Conservation (phyloP, 805 yeast species). For the Candida michaelii region DNA sequence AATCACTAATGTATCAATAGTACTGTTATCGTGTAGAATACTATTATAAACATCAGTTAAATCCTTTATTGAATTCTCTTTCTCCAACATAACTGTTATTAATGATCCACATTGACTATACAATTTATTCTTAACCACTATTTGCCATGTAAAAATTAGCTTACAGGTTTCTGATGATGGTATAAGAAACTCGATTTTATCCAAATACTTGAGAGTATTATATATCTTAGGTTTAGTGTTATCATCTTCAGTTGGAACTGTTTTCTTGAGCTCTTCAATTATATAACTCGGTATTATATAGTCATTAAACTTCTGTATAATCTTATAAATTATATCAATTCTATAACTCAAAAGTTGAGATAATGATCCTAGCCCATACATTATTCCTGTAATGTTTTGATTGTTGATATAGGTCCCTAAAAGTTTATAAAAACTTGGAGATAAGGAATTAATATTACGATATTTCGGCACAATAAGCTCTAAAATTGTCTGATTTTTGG, state of each 20-base stretch:
- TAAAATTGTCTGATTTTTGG: conserved; percentile 5
- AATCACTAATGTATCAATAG: conserved; percentile 22
- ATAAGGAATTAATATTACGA: conserved; percentile 14
- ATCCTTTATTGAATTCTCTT: conserved; percentile 6
- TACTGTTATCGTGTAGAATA: conserved; percentile 26
- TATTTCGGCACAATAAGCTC: not conserved
- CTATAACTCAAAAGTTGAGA: conserved; percentile 24
- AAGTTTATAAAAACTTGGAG: conserved; percentile 21
- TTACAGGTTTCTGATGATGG: conserved; percentile 10
- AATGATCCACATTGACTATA: conserved; percentile 25
- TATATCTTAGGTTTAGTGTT: conserved; percentile 15
- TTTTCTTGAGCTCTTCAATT: conserved; percentile 1
- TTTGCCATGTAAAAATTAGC: conserved; percentile 23
- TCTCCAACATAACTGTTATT: conserved; percentile 9
- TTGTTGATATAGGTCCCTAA: conserved; percentile 27
- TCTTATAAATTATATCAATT: conserved; percentile 19
- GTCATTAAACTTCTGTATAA: conserved; percentile 20
- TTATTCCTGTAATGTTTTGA: conserved; percentile 26
- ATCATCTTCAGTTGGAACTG: not conserved
- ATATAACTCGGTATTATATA: conserved; percentile 19
- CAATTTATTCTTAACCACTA: conserved; percentile 20
- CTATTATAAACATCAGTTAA: conserved; percentile 17
- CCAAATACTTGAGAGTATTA: conserved; percentile 22
- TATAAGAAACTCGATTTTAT: conserved; percentile 18
- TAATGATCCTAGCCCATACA: conserved; percentile 34